Percentiles rank a stretch among this genome's conserved stretches.
phyloP scores from a whole-genome alignment of 257 asterid species.

The Echium plantagineum region DNA sequence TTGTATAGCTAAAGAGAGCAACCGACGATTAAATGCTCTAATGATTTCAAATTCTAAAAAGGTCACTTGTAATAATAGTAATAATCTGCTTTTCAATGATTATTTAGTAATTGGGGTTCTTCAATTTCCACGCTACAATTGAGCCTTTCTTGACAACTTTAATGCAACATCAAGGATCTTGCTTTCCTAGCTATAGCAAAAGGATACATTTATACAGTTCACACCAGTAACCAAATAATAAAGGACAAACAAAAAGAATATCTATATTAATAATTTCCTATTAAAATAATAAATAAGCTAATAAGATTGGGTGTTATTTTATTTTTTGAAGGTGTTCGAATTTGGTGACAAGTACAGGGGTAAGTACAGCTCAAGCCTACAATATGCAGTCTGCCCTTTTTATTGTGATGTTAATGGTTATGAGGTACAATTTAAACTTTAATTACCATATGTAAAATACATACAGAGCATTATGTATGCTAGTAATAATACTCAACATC shows the following conservation, averaged over 20 bases:
- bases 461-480: too few species aligned
- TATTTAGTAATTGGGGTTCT: neutral
- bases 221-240: too few species aligned
- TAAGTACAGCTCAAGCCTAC: constrained; percentile 66
- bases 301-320: constrained; percentile 10
- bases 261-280: too few species aligned
- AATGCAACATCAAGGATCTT: neutral
- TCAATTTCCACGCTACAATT: neutral
- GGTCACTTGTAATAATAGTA: too few species aligned
- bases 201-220: too few species aligned
- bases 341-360: constrained; percentile 88
- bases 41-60: too few species aligned
- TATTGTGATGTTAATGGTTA: constrained; percentile 79
- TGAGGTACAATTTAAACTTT: too few species aligned
- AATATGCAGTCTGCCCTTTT: constrained; percentile 70
- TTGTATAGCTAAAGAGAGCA: neutral
- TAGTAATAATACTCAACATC: too few species aligned
- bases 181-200: neutral
- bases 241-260: too few species aligned
- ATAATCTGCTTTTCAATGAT: neutral
- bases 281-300: too few species aligned
- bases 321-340: constrained; percentile 55
- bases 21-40: neutral
- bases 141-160: neutral
- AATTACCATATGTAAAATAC: too few species aligned